phyloP scores from a whole-genome alignment of 768 basidiomycete genomes.

The Termitomyces sp. region DNA sequence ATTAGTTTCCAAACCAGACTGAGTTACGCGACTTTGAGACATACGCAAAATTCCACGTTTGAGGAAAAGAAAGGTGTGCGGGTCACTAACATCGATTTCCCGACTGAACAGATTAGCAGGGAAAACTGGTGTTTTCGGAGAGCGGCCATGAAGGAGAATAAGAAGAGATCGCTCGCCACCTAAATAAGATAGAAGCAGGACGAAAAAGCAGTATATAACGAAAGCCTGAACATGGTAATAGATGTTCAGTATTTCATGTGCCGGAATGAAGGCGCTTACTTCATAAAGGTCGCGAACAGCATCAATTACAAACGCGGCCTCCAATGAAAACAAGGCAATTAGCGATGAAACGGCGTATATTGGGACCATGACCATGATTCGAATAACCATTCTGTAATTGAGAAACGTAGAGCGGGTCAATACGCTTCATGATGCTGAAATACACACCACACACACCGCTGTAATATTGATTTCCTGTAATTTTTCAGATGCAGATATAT shows the following conservation, averaged over 20 bases:
- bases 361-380: constrained; percentile 97
- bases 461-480: constrained; percentile 78
- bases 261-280: constrained; percentile 39
- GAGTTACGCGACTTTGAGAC: constrained; percentile 11
- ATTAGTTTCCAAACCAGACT: constrained; percentile 43
- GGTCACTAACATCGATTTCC: constrained; percentile 93
- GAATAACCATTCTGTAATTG: constrained; percentile 71
- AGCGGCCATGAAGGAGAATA: constrained; percentile 87
- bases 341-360: constrained; percentile 89
- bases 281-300: constrained; percentile 95
- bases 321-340: constrained; percentile 89
- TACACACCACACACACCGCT: constrained; percentile 48
- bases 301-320: constrained; percentile 96
- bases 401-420: not conserved
- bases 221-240: constrained; percentile 58
- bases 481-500: constrained; percentile 83
- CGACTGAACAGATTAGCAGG: constrained; percentile 79
- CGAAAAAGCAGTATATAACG: constrained; percentile 92
- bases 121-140: constrained; percentile 83
- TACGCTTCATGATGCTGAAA: not conserved
- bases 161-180: constrained; percentile 94
- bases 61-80: constrained; percentile 88
- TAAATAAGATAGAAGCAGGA: constrained; percentile 75
- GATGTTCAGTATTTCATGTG: not conserved
- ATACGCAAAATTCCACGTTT: constrained; percentile 94